Conservation (phyloP, 768 basidiomycete species). For the Phylloporus rhodoxanthus region DNA sequence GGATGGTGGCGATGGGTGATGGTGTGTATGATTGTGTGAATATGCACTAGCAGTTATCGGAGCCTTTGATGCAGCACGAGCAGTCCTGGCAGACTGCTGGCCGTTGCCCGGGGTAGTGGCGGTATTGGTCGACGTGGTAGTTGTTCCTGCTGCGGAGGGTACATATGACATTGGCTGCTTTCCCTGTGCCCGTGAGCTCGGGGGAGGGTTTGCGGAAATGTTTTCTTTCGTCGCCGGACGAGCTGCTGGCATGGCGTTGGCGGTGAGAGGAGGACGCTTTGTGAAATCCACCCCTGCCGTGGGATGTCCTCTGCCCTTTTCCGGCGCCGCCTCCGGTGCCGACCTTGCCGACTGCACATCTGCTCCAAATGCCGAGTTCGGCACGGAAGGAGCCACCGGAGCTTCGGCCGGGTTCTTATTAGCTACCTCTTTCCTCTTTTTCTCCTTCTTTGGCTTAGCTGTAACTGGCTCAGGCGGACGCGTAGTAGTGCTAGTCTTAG, state of each 20-base stretch:
- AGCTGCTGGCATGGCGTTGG: conserved; percentile 41
- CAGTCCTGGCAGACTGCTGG: conserved; percentile 34
- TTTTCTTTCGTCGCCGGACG: conserved; percentile 37
- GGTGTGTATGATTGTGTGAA: conserved; percentile 45
- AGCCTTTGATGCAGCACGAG: conserved; percentile 53
- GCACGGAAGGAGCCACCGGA: conserved; percentile 25
- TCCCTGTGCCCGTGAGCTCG: conserved; percentile 80
- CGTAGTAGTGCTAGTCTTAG: conserved; percentile 26
- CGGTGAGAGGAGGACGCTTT: conserved; percentile 36
- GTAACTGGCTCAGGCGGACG: conserved; percentile 22
- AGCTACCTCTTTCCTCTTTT: conserved; percentile 38
- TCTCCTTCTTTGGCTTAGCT: conserved; percentile 32
- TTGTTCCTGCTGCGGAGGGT: conserved; percentile 17
- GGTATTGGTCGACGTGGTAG: conserved; percentile 31
- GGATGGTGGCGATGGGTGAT: conserved; percentile 44
- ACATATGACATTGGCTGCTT: conserved; percentile 87
- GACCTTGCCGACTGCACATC: conserved; percentile 22
- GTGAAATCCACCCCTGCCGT: conserved; percentile 32
- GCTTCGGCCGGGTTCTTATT: conserved; percentile 19
- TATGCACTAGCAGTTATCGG: conserved; percentile 48
- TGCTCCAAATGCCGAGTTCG: conserved; percentile 22
- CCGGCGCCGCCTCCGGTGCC: conserved; percentile 32
- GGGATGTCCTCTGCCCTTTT: conserved; percentile 29
- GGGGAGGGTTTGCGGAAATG: conserved; percentile 39
- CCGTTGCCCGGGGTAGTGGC: conserved; percentile 30